A percentile compares a stretch with the other conserved stretches of the same genome.
Evolutionary conservation across 2,329 filamentous ascomycete genomes (phyloP).

Genomic region (Fusarium stilboides): DNA sequence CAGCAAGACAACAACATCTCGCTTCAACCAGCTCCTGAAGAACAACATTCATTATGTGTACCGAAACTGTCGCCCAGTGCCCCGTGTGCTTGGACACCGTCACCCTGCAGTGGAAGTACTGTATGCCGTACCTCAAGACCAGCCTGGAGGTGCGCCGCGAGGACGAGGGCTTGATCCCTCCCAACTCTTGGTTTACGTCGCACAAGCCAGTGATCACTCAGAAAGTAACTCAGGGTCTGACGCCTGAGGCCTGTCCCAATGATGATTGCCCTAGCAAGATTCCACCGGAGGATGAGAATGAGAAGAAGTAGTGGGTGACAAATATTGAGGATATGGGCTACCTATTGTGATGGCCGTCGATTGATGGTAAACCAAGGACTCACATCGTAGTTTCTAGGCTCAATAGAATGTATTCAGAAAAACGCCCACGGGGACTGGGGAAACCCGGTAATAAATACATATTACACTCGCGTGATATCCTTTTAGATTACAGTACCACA

Average conservation of each 20-base stretch:
- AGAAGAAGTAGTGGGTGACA: not conserved
- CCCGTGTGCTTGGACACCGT: constrained; percentile 10
- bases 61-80: constrained; percentile 10
- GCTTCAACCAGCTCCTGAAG: accelerated
- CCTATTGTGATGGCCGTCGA: too few species aligned
- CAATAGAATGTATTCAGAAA: too few species aligned
- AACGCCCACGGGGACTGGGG: too few species aligned
- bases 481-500: too few species aligned
- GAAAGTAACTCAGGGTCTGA: not conserved
- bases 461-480: too few species aligned
- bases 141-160: not conserved
- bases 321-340: too few species aligned
- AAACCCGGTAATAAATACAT: too few species aligned
- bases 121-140: constrained; percentile 12
- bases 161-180: not conserved
- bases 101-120: constrained; percentile 20
- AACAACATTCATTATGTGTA: constrained; percentile 6
- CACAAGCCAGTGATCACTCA: not conserved
- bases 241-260: constrained; percentile 5
- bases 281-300: constrained; percentile 6
- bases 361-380: too few species aligned
- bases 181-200: constrained; percentile 5
- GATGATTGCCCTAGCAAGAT: constrained; percentile 11
- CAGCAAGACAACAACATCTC: not conserved
- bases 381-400: too few species aligned